These are phyloP conservation scores for Fusarium sp. DNA, from an alignment of 2,329 filamentous ascomycete species.

Conservation along the genomic window DNA sequence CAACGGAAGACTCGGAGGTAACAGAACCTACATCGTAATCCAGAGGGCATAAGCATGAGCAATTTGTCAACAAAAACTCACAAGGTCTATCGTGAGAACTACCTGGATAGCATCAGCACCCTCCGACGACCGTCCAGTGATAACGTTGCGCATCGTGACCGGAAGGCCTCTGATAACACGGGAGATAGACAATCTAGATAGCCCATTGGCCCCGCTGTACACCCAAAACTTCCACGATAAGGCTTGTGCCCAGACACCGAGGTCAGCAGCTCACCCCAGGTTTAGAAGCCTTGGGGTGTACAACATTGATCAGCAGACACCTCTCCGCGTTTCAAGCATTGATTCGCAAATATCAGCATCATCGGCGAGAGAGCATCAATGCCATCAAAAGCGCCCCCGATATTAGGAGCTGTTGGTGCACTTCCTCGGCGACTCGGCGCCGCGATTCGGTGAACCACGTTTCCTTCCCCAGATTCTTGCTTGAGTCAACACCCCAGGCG, in stretches of 20 bases:
- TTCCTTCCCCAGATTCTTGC: slow-evolving; percentile 35
- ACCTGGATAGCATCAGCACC: slow-evolving; percentile 17
- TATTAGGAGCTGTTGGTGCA: slow-evolving; percentile 10
- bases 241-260: slow-evolving; percentile 6
- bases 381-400: slow-evolving; percentile 4
- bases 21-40: slow-evolving; percentile 9
- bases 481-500: slow-evolving; percentile 2
- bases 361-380: slow-evolving; percentile 10
- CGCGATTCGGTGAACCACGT: slow-evolving; percentile 23
- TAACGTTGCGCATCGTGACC: slow-evolving; percentile 23
- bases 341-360: neutral
- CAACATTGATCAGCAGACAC: slow-evolving; percentile 34
- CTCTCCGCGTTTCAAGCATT: slow-evolving; percentile 10
- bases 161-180: slow-evolving; percentile 2
- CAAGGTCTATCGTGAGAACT: neutral
- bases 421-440: slow-evolving; percentile 20
- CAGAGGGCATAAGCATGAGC: slow-evolving; percentile 7
- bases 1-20: slow-evolving; percentile 9
- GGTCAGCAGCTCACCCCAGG: slow-evolving; percentile 37
- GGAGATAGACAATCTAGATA: neutral
- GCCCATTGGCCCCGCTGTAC: slow-evolving; percentile 7
- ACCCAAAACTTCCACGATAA: slow-evolving; percentile 10
- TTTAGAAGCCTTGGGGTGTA: neutral
- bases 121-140: slow-evolving; percentile 15
- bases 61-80: slow-evolving; percentile 1